phyloP scores from a whole-genome alignment of 306 rosid genomes.

The Echinosophora koreensis region DNA sequence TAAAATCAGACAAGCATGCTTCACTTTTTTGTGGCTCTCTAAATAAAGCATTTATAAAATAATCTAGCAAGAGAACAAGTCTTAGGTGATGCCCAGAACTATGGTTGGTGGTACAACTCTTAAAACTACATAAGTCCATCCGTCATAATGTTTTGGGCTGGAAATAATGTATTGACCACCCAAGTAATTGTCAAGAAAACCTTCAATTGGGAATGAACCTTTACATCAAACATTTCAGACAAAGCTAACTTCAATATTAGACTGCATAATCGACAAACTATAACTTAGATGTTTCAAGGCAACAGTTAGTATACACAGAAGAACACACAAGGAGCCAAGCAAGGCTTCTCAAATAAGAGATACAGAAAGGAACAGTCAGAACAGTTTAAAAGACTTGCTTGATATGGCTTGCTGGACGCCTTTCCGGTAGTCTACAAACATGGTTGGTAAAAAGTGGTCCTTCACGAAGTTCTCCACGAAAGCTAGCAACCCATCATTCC shows the following conservation, averaged over 20 bases:
- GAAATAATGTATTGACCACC: slow-evolving; percentile 2
- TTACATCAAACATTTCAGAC: slow-evolving; percentile 28
- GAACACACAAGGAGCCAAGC: slow-evolving; percentile 34
- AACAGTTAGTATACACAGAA: slow-evolving; percentile 27
- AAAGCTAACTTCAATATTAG: slow-evolving; percentile 36
- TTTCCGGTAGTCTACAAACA: slow-evolving; percentile 99
- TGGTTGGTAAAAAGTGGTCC: slow-evolving; percentile 96
- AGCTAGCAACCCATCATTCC: slow-evolving; percentile 95
- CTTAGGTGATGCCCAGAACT: slow-evolving; percentile 32
- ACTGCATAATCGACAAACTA: slow-evolving; percentile 18
- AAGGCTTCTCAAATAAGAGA: slow-evolving; percentile 29
- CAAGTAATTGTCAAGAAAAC: slow-evolving; percentile 26
- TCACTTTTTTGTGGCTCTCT: slow-evolving; percentile 16
- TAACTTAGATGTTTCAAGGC: slow-evolving; percentile 32
- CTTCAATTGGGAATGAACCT: slow-evolving; percentile 8
- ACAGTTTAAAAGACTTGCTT: slow-evolving; percentile 76
- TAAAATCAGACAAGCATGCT: slow-evolving; percentile 28
- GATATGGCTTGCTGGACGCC: slow-evolving; percentile 99
- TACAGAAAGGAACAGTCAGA: slow-evolving; percentile 37
- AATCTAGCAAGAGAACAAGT: slow-evolving; percentile 31
- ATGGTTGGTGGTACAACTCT: slow-evolving; percentile 18
- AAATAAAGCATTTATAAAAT: slow-evolving; percentile 29
- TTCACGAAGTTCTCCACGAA: slow-evolving; percentile 98
- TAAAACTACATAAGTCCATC: slow-evolving; percentile 11
- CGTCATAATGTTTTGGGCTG: slow-evolving; percentile 33